Conservation (phyloP, 2,329 filamentous ascomycete genomes). For the Rasamsonia emersonii region DNA sequence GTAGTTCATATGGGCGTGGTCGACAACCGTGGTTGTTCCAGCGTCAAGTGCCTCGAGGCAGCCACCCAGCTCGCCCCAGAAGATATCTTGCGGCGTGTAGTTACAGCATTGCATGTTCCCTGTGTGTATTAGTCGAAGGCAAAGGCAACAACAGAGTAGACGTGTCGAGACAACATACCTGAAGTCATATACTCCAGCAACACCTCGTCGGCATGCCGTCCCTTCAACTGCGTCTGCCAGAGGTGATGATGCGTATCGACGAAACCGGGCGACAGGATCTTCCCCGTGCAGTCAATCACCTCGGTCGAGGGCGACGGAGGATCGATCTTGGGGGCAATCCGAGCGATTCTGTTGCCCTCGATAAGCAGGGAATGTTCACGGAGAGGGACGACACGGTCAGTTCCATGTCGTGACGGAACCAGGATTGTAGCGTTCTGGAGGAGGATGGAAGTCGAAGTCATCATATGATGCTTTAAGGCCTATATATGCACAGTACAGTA, state of each 20-base stretch:
- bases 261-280: slow-evolving; percentile 25
- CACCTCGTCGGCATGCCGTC: slow-evolving; percentile 29
- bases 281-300: slow-evolving; percentile 33
- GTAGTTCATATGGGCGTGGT: slow-evolving; percentile 23
- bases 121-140: too few relatives aligned
- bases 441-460: too few relatives aligned
- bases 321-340: slow-evolving; percentile 12
- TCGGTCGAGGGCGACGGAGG: slow-evolving; percentile 9
- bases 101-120: slow-evolving; percentile 13
- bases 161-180: slow-evolving; percentile 4
- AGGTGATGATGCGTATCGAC: slow-evolving; percentile 34
- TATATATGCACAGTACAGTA: too few relatives aligned
- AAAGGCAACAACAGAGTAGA: neutral
- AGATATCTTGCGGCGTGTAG: slow-evolving; percentile 36
- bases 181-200: slow-evolving; percentile 32
- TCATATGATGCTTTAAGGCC: too few relatives aligned
- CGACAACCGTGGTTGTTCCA: slow-evolving; percentile 20
- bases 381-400: slow-evolving; percentile 11
- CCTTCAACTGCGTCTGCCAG: slow-evolving; percentile 38
- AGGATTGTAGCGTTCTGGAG: too few relatives aligned
- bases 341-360: slow-evolving; percentile 13
- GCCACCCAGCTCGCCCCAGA: slow-evolving; percentile 31
- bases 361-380: slow-evolving; percentile 12
- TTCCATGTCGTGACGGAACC: too few relatives aligned
- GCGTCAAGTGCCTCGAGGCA: slow-evolving; percentile 16